These are phyloP conservation scores for Sarocladium oryzae DNA, from an alignment of 2,329 filamentous ascomycete genomes.

Conservation along the genomic window DNA sequence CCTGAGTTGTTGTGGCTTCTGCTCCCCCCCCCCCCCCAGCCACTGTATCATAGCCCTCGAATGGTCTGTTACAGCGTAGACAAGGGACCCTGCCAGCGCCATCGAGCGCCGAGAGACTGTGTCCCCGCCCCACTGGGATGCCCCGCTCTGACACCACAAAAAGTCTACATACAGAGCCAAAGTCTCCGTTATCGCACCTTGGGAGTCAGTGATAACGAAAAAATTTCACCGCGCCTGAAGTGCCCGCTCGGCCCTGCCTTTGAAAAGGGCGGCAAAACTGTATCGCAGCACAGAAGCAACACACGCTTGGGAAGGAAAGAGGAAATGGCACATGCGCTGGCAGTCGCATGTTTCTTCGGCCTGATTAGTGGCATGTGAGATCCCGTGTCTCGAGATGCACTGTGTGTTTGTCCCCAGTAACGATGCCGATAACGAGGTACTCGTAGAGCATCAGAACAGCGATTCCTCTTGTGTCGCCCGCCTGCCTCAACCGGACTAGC, in stretches of 20 bases:
- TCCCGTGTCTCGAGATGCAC: neutral
- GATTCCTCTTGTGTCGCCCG: neutral
- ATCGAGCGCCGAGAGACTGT: neutral
- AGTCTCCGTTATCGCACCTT: neutral
- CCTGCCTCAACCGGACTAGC: slow-evolving; percentile 3
- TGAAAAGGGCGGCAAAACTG: too few species aligned
- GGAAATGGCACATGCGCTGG: too few species aligned
- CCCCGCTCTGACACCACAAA: neutral
- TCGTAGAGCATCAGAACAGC: neutral
- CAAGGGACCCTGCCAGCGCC: neutral
- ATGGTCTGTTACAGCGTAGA: neutral
- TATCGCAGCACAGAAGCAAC: too few species aligned
- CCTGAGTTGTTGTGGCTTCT: too few species aligned
- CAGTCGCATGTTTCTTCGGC: neutral
- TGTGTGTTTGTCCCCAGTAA: too few species aligned
- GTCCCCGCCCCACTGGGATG: neutral
- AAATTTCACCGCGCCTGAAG: neutral
- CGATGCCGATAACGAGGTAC: neutral
- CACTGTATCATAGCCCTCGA: neutral
- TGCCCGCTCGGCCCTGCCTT: neutral
- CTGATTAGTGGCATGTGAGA: neutral
- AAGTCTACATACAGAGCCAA: neutral
- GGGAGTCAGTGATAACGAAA: neutral
- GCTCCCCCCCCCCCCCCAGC: neutral
- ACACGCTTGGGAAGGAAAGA: too few species aligned